Base-by-base conservation (phyloP, 2,329 filamentous ascomycete genomes). In the Claviceps quebecensis region DNA sequence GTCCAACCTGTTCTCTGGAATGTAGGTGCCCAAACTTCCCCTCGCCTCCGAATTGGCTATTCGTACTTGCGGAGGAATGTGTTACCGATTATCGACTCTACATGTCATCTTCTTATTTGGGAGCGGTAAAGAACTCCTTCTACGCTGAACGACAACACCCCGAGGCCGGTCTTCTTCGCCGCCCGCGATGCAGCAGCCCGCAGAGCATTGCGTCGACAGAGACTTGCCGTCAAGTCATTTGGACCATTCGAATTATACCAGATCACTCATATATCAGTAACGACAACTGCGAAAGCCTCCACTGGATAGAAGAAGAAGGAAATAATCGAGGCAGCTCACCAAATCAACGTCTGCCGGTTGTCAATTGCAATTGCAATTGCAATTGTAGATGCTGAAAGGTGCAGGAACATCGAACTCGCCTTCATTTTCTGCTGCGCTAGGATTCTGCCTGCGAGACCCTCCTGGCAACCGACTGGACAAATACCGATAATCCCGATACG, bases 1-100 rank as follows among this genome's bases (percentile, higher is more conserved):
- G 76, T 79, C 76, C 59, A 78, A 78, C 68, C 68, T 80, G 60
- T 79, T 80, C 64, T 79, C 76, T 61, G 76, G 76, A 67, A 79
- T 80, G 76, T 80, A 70, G 76, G 76, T 77, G 55, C 52, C 54
- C 50, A 51, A 41, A 50, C 19, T 36, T 52, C 19, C n/a, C 2
- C 1, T 39, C 2, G 17, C 8, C 37, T 13, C 13, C 4, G 23
- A 23, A 26, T 26, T 37, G 40, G 19, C 9, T 6, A 17, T 17
- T 14, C 19, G 7, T 14, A 3, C n/a, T 16, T 38, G 14, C 9
- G 17, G 38, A 17, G 16, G 2, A 38, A 26, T 22, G 13, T 37
- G 26, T 36, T 6, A 13, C 22, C 44, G 9, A 47, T 9, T n/a
- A 2, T 39, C n/a, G 9, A n/a, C 14, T 45, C 8, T 45, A 17